phyloP scores from a whole-genome alignment of 352 stramenopile species.

The Phytophthora lateralis region DNA sequence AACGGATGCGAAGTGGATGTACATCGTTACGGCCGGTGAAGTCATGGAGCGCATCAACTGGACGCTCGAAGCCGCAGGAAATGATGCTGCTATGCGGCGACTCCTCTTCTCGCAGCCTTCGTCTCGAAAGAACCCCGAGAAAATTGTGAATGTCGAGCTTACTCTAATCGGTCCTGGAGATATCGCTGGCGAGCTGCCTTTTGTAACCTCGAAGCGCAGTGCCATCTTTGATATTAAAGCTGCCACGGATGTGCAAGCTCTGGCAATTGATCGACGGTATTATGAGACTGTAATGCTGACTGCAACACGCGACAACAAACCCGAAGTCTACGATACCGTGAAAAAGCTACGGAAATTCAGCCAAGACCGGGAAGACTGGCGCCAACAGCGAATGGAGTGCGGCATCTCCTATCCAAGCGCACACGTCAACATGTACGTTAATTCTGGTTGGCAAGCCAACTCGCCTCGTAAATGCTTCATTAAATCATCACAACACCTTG shows the following conservation, averaged over 20 bases:
- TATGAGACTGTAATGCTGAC: slow-evolving; percentile 65
- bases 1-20: slow-evolving; percentile 75
- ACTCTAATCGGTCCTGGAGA: slow-evolving; percentile 62
- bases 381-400: slow-evolving; percentile 73
- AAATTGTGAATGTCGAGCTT: slow-evolving; percentile 77
- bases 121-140: slow-evolving; percentile 52
- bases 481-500: background rate
- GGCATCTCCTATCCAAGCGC: slow-evolving; percentile 69
- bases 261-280: slow-evolving; percentile 65
- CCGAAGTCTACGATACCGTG: slow-evolving; percentile 42
- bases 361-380: slow-evolving; percentile 70
- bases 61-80: slow-evolving; percentile 36
- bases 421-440: slow-evolving; percentile 71
- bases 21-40: slow-evolving; percentile 70
- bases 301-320: slow-evolving; percentile 49
- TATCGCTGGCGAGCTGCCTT: slow-evolving; percentile 63
- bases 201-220: slow-evolving; percentile 55
- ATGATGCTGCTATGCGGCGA: slow-evolving; percentile 26
- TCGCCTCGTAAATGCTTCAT: background rate
- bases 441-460: background rate
- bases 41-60: slow-evolving; percentile 74
- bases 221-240: slow-evolving; percentile 73
- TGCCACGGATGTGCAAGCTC: slow-evolving; percentile 62
- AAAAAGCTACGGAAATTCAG: slow-evolving; percentile 55
- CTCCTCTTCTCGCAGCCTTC: slow-evolving; percentile 33